phyloP scores from a whole-genome alignment of 2,329 filamentous ascomycete genomes.

The Magnaporthiopsis poae region DNA sequence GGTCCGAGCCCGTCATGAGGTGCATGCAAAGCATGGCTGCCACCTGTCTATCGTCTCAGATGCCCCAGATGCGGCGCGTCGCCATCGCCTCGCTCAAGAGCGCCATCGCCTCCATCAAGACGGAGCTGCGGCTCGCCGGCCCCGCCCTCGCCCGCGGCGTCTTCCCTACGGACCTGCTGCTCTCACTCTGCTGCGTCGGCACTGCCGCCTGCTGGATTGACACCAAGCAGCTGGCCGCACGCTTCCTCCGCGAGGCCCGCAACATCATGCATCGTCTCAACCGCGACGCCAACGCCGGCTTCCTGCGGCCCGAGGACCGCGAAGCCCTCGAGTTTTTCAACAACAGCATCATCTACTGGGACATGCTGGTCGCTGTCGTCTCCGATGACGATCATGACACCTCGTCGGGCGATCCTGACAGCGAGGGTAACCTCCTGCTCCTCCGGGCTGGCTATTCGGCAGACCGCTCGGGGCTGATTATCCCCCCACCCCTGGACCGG shows the following conservation, averaged over 20 bases:
- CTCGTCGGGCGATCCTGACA: constrained; percentile 8
- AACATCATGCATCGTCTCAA: constrained; percentile 4
- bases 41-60: constrained; percentile 23
- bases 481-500: constrained; percentile 29
- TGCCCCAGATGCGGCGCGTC: constrained; percentile 27
- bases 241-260: constrained; percentile 17
- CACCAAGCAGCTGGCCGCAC: constrained; percentile 17
- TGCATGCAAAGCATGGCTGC: constrained; percentile 33
- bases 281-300: neutral
- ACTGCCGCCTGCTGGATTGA: constrained; percentile 33
- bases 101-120: constrained; percentile 25
- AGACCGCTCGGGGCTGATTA: constrained; percentile 8
- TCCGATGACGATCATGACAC: constrained; percentile 20
- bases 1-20: constrained; percentile 27
- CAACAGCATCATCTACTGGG: constrained; percentile 30
- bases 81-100: constrained; percentile 24
- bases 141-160: constrained; percentile 10
- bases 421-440: constrained; percentile 4
- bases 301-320: constrained; percentile 16
- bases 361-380: constrained; percentile 29
- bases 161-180: constrained; percentile 26
- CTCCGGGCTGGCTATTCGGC: constrained; percentile 8
- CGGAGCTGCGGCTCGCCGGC: constrained; percentile 21
- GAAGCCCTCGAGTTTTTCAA: constrained; percentile 27
- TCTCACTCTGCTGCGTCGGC: constrained; percentile 30